Percentiles rank a stretch among this genome's conserved stretches.
Evolutionary conservation across 2,329 filamentous ascomycete species (phyloP).

Genomic region (Neurospora crassa): DNA sequence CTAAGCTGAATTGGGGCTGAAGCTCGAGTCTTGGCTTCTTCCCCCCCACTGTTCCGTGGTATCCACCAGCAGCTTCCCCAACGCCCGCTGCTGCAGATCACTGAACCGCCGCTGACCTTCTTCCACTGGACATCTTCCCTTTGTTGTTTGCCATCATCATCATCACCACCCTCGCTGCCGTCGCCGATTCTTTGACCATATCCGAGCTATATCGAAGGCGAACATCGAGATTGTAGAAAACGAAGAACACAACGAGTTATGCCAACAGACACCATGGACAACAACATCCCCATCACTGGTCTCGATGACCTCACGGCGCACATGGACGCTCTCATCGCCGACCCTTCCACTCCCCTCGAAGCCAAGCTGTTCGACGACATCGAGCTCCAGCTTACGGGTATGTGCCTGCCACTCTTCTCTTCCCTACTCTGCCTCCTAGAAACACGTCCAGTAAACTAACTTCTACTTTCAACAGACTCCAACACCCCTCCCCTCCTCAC

Average conservation of each 20-base stretch:
- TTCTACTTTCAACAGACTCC: no score
- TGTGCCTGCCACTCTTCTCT: conserved; percentile 2
- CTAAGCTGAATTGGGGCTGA: neutral
- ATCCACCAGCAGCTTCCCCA: neutral
- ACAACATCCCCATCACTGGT: conserved; percentile 34
- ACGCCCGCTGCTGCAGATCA: neutral
- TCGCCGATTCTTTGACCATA: neutral
- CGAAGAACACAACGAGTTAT: neutral
- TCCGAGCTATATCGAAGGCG: neutral
- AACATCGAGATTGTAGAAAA: neutral
- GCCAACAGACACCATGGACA: conserved; percentile 23
- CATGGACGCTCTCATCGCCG: conserved; percentile 37
- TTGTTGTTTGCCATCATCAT: neutral
- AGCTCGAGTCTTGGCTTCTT: neutral
- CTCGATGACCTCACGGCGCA: conserved; percentile 46
- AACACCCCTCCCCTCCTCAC: conserved; percentile 44
- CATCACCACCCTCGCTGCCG: neutral
- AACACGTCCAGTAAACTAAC: neutral
- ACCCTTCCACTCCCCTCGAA: conserved; percentile 33
- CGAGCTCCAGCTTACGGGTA: conserved; percentile 48
- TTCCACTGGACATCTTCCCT: neutral
- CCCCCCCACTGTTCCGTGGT: neutral
- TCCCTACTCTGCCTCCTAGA: neutral
- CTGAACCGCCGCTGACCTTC: neutral
- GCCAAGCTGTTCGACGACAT: conserved; percentile 48